A percentile compares a stretch with the other conserved stretches of the same genome.
These are phyloP conservation scores for Picochlorum sp. DNA, from an alignment of 139 green algal species.

Conservation along the genomic window DNA sequence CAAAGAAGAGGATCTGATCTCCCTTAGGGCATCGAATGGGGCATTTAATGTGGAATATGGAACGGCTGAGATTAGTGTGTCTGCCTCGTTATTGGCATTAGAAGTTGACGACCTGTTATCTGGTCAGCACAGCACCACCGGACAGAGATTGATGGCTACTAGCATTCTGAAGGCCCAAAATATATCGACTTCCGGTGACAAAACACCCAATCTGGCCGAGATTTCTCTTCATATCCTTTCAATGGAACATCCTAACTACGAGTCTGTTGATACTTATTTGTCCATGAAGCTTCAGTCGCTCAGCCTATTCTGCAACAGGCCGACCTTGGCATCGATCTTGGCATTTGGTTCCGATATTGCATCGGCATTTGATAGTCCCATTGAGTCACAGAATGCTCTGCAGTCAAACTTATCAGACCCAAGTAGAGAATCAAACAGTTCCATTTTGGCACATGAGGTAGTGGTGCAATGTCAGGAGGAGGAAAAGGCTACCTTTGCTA, in stretches of 20 bases:
- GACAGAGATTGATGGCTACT: no score
- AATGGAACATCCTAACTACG: slow-evolving; percentile 2
- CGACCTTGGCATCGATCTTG: slow-evolving; percentile 83
- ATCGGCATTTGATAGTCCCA: not conserved
- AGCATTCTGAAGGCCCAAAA: no score
- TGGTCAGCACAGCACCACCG: no score
- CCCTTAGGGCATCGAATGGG: not conserved
- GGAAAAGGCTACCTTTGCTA: slow-evolving; percentile 21
- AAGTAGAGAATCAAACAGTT: not conserved
- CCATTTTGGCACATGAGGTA: not conserved
- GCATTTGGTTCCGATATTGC: slow-evolving; percentile 59
- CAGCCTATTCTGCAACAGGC: slow-evolving; percentile 71
- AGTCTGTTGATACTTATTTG: slow-evolving; percentile 50
- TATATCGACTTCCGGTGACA: no score
- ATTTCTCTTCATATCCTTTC: slow-evolving; percentile 22
- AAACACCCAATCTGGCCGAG: slow-evolving; percentile 20
- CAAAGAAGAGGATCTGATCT: not conserved
- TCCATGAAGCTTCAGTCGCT: slow-evolving; percentile 44
- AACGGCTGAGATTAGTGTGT: slow-evolving; percentile 17
- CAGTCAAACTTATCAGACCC: no score
- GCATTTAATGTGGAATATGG: not conserved
- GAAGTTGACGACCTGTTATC: slow-evolving; percentile 16
- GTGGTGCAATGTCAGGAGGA: not conserved
- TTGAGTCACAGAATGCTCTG: no score
- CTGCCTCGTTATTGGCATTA: slow-evolving; percentile 44